These are phyloP conservation scores for Scenedesmus sp. DNA, from an alignment of 163 green algal genomes.

Conservation along the genomic window DNA sequence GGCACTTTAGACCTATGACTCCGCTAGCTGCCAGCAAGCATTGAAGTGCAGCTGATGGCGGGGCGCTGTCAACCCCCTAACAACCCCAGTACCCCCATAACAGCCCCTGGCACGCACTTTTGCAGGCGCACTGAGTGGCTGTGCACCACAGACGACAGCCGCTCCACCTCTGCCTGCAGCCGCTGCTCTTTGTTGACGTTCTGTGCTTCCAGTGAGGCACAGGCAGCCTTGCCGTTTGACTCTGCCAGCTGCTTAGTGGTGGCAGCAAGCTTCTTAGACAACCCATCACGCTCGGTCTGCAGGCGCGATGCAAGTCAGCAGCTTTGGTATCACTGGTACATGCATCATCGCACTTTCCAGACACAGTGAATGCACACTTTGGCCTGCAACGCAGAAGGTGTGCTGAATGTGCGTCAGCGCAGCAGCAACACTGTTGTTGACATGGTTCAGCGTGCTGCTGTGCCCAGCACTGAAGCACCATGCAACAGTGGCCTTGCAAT, in stretches of 20 bases:
- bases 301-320: neutral
- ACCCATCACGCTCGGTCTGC: conserved; percentile 30
- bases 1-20: neutral
- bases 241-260: conserved; percentile 22
- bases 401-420: neutral
- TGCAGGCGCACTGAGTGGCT: conserved; percentile 46
- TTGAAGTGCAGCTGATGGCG: neutral
- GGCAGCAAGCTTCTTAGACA: conserved; percentile 15
- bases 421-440: neutral
- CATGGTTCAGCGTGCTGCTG: neutral
- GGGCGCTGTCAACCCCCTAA: no score
- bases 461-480: neutral
- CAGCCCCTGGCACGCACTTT: conserved; percentile 12
- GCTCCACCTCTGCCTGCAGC: conserved; percentile 33
- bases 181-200: conserved; percentile 19
- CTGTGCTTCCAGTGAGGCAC: neutral
- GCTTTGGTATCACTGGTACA: neutral
- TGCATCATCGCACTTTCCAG: neutral
- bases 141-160: conserved; percentile 38
- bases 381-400: neutral
- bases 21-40: neutral
- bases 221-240: conserved; percentile 20
- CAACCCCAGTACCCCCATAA: neutral
- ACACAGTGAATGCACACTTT: neutral
- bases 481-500: neutral